phyloP scores from a whole-genome alignment of 2,329 filamentous ascomycete genomes.

The Pseudohalonectria lignicola region DNA sequence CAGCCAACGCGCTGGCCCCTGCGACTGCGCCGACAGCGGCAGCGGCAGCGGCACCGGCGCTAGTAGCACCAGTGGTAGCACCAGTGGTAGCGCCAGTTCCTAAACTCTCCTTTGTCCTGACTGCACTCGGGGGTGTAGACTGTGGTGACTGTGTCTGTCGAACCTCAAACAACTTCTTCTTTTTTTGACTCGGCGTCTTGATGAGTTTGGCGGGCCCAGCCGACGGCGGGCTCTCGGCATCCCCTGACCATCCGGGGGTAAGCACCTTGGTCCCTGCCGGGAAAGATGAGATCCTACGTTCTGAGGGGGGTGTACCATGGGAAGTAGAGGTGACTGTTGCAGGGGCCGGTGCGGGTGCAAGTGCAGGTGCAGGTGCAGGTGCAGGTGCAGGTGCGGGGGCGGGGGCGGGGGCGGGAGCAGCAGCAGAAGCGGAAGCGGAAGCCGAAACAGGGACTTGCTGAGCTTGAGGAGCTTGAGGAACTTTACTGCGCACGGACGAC shows the following conservation, averaged over 20 bases:
- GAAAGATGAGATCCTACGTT: not conserved
- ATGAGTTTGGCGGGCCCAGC: slow-evolving; percentile 9
- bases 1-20: slow-evolving; percentile 5
- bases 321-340: not conserved
- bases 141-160: slow-evolving; percentile 10
- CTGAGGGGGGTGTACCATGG: not conserved
- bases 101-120: too few relatives aligned
- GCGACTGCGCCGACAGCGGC: slow-evolving; percentile 5
- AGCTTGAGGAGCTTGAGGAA: not conserved
- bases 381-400: not conserved
- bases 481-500: slow-evolving; percentile 4
- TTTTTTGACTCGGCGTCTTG: slow-evolving; percentile 10
- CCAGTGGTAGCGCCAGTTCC: too few relatives aligned
- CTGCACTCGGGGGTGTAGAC: slow-evolving; percentile 4
- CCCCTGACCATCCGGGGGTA: not conserved
- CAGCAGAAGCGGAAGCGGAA: not conserved
- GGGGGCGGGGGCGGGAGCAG: not conserved
- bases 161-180: slow-evolving; percentile 13
- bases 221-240: not conserved
- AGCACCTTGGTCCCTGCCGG: not conserved
- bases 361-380: not conserved
- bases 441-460: slow-evolving; percentile 2
- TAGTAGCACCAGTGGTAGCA: not conserved
- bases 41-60: not conserved
- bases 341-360: not conserved